Conservation (phyloP, 2,329 filamentous ascomycete genomes). For the Neopestalotiopsis sp. region DNA sequence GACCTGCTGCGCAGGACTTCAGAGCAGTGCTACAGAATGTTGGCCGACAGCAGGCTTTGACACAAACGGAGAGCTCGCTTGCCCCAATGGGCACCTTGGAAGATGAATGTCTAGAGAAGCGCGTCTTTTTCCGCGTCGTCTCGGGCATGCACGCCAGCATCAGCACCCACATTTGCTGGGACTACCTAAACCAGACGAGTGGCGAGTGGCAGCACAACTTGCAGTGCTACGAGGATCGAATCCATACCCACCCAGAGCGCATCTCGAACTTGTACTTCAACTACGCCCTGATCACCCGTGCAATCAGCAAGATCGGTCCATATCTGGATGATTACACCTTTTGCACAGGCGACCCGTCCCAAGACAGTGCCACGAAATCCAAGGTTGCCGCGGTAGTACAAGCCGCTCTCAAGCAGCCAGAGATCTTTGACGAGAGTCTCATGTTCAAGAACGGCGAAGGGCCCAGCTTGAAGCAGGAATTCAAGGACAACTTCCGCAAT, state of each 20-base stretch:
- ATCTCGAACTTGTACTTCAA: constrained; percentile 99
- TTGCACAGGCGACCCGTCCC: constrained; percentile 82
- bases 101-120: constrained; percentile 95
- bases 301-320: constrained; percentile 86
- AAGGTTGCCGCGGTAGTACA: constrained; percentile 81
- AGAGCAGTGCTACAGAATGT: constrained; percentile 65
- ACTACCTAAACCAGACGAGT: constrained; percentile 93
- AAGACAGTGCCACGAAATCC: constrained; percentile 79
- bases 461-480: constrained; percentile 90
- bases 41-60: constrained; percentile 65
- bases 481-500: constrained; percentile 95
- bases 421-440: constrained; percentile 91
- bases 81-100: constrained; percentile 72
- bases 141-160: constrained; percentile 99
- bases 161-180: constrained; percentile 93
- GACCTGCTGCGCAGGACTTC: constrained; percentile 65
- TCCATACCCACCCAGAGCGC: constrained; percentile 85
- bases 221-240: constrained; percentile 84
- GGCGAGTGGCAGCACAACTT: constrained; percentile 92
- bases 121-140: constrained; percentile 95
- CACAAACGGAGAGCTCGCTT: constrained; percentile 60
- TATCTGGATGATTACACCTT: constrained; percentile 87
- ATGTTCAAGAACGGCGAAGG: constrained; percentile 88
- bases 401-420: constrained; percentile 69
- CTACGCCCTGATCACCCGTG: constrained; percentile 92